Evolutionary conservation across 202 grass and related monocot genomes (phyloP), one percentile per base, ranked within the genome.

Genomic region (Eragrostis tef): DNA sequence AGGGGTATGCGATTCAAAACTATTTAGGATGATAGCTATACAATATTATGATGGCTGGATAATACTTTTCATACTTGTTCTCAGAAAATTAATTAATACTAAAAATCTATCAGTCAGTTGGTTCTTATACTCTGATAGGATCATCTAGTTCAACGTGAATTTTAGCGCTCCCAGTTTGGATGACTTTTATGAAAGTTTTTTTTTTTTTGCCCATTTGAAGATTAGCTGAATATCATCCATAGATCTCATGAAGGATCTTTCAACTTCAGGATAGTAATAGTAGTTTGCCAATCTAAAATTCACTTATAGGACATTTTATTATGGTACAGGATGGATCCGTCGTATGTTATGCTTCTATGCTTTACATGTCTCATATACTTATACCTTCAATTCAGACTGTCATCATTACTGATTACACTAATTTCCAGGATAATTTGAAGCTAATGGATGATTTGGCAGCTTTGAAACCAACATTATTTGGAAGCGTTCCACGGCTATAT

Each of bases 381-480:
- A 34, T 34, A 6, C 34, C 34, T 31, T 31, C 29, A 31, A 31
- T 31, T 31, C 29, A 2, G 29, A 31, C 29, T 31, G 29, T 31
- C 29, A 31, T 31, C 29, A 2, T 31, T 83, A 43, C 53, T 73
- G 64, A 48, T 71, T 82, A 19, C 11, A 7, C 34, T 67, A 70
- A 29, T 84, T 82, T 86, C 59, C 90, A 98, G 96, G 96, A 98
- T 85, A 98, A 90, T 81, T 78, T 98, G 85, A 98, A 98, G 81
- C 78, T 98, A 75, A 95, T 98, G 88, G 96, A 98, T 73, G 96
- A 98, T 87, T 70, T 98, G 70, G 87, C 90, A 80, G 85, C 74
- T 88, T 87, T 98, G 78, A 93, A 90, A 81, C 96, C 96, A 20
- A 98, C 96, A 27, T 7, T 95, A 65, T 98, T 98, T 15, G 36